Conservation (phyloP, 306 rosid species). For the Cicer chorassanicum region DNA sequence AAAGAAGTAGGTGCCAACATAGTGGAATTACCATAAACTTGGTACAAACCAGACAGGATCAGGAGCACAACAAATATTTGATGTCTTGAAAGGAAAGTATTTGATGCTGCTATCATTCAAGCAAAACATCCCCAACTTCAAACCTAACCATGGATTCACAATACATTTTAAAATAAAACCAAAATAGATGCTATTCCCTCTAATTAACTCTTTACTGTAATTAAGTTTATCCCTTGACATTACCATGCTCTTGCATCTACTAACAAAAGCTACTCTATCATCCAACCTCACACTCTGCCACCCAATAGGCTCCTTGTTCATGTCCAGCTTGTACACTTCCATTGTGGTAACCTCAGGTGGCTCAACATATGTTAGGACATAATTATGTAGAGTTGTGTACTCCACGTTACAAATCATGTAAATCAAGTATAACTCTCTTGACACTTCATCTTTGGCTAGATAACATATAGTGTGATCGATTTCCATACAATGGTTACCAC, state of each 20-base stretch:
- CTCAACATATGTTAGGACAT: background rate
- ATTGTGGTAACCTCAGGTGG: background rate
- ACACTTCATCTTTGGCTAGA: background rate
- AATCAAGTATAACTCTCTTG: background rate
- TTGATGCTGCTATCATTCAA: background rate
- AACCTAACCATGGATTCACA: background rate
- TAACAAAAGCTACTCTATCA: background rate
- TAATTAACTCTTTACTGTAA: background rate
- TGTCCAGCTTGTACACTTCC: background rate
- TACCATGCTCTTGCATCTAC: background rate
- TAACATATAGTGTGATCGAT: too few species aligned
- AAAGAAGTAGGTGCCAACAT: too few species aligned
- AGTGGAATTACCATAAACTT: background rate
- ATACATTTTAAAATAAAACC: background rate
- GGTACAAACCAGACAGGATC: background rate
- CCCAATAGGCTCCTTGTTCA: too few species aligned
- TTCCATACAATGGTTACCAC: too few species aligned
- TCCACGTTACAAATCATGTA: background rate
- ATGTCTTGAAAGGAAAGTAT: background rate
- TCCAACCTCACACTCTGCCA: too few species aligned
- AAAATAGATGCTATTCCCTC: constrained; percentile 3
- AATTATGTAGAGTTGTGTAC: background rate
- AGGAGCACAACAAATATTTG: background rate
- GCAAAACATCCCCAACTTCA: background rate
- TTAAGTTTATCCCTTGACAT: background rate